Base-by-base conservation (phyloP, 257 asterid genomes). In the Prunella vulgaris region DNA sequence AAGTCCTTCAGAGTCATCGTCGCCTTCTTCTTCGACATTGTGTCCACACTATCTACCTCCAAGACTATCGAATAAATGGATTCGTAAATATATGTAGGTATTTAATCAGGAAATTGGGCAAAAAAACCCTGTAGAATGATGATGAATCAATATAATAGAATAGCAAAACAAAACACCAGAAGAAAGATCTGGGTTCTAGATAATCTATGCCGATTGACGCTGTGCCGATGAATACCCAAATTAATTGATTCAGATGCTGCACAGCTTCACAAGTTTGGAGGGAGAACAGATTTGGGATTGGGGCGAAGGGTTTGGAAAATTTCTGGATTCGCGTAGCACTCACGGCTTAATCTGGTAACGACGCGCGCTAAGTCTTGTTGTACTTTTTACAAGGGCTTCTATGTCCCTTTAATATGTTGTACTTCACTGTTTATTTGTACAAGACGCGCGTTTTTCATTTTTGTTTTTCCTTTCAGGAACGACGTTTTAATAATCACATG, bases 1-100 rank as follows among this genome's bases (percentile, higher is more conserved):
- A 93, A 90, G 79, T 93, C 97, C 76, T 88, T 90, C 21, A 93
- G 86, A 68, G 94, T 93, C 98, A 93, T 93, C 61, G 97, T 87
- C 3, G 95, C 95, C 83, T 93, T 93, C 90, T 93, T 88, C 89
- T 90, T 90, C 74, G 95, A 83, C 96, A 88, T 88, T 78, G 30
- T 72, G 64, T 51, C 78, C 66, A 38, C 68, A 40, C 28, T 40
- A 24, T 27, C 64, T 77, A 71, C 32, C 60, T 7, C 59, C 48
- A 53, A 76, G 20, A 46, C 12, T 44, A 66, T 53, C 74, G 60
- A 66, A 65, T 60, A 15, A 62, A 56, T 44, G 49, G 35, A 28
- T 10, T 66, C 22, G 44, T 17, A 38, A 60, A 20, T 53, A 32
- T 12, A 56, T 40, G 27, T 33, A 62, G 10, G 46, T 22, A 42